Evolutionary conservation across 495 filamentous ascomycete species (phyloP).

Genomic region (Tetracladium setigerum): DNA sequence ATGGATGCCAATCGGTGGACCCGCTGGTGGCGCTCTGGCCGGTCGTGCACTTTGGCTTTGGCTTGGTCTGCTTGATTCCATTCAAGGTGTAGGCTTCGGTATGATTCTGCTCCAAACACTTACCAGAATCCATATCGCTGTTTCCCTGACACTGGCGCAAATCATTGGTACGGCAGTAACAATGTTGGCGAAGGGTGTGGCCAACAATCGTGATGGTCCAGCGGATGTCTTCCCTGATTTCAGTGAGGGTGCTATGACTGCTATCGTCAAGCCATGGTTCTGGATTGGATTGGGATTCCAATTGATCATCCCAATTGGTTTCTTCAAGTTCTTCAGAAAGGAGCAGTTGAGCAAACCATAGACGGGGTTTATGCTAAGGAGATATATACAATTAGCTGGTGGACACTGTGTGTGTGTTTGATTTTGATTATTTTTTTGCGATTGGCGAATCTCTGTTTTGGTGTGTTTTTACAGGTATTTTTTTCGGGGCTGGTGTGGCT

Average conservation of each 20-base stretch:
- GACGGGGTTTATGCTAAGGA: no score
- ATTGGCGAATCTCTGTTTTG: no score
- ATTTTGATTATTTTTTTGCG: no score
- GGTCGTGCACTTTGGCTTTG: conserved; percentile 55
- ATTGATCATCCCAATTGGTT: conserved; percentile 58
- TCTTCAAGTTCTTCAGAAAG: conserved; percentile 63
- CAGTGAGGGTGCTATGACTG: conserved; percentile 30
- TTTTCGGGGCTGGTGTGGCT: no score
- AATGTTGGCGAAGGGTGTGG: conserved; percentile 51
- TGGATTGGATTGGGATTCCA: conserved; percentile 62
- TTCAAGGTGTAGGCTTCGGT: conserved; percentile 55
- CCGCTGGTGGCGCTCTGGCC: conserved; percentile 38
- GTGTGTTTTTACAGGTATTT: no score
- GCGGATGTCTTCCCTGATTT: conserved; percentile 56
- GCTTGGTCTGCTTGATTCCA: conserved; percentile 54
- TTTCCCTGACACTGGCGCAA: conserved; percentile 43
- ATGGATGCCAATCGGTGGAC: conserved; percentile 56
- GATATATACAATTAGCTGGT: no score
- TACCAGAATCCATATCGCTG: conserved; percentile 51
- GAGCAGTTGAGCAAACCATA: conserved; percentile 64
- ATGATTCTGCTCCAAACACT: conserved; percentile 58
- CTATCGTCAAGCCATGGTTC: conserved; percentile 52
- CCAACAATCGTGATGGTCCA: conserved; percentile 51
- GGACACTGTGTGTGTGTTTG: no score
- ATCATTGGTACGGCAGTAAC: conserved; percentile 45